Evolutionary conservation across 192 early-diverging fungal genomes (phyloP), one percentile per base, ranked within the genome.

Genomic region (Spizellomyces punctatus): DNA sequence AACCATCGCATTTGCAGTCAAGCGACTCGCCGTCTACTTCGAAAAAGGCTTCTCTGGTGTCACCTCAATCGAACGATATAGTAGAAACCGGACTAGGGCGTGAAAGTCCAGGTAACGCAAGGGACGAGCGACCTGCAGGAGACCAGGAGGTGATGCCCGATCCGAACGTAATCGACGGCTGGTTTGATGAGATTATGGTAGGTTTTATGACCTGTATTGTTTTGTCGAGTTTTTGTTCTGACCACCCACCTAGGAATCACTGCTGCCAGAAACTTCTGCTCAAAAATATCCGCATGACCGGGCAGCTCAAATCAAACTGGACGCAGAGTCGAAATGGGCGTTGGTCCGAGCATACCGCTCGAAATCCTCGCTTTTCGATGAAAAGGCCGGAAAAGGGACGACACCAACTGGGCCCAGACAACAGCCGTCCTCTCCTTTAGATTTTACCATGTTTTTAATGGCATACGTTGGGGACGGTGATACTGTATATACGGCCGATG

Each of bases 181-280:
- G 68, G 68, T 70, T 70, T 36, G 68, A 70, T 22, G 68, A 70
- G 45, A 70, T 70, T 62, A 70, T 70, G 68, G 68, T 70, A 49
- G 21, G 58, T 1, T 43, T 56, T 56, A 36, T 17, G 19, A 55
- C 16, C 21, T 43, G 22, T 16, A 45, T 36, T 45, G 0, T 17
- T n/a, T 36, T 16, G 10, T 58, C 52, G 52, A 6, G 22, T 12
- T 61, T 2, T 61, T 61, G 17, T 16, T 54, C 0, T n/a, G 17
- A 54, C 14, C 17, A 54, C 3, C 52, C 52, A 54, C 10, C 22
- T 12, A 61, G 17, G 59, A 12, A 2, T 14, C 10, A 1, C 17
- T 36, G 14, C 59, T 22, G 12, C 59, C 59, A 61, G 10, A 12
- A 12, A 61, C 1, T 12, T 19, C 59, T 2, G 19, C 19, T 46